These are phyloP conservation scores for Penicillium expansum DNA, from an alignment of 2,329 filamentous ascomycete species.

Conservation along the genomic window DNA sequence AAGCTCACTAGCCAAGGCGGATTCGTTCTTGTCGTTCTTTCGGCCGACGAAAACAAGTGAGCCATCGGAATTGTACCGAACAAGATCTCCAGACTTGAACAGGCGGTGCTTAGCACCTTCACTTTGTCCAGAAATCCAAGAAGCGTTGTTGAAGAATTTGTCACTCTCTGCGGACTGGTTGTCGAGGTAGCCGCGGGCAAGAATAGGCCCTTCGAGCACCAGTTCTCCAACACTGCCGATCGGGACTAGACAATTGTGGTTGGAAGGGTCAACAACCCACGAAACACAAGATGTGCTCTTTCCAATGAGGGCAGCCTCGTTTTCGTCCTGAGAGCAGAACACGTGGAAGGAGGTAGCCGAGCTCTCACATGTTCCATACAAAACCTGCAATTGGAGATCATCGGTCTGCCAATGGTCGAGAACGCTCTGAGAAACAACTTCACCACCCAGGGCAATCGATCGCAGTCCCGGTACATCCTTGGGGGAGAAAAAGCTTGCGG, in stretches of 20 bases:
- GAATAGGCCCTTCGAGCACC: conserved; percentile 43
- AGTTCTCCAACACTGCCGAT: conserved; percentile 34
- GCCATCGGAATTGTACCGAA: conserved; percentile 39
- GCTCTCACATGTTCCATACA: conserved; percentile 28
- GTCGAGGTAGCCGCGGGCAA: conserved; percentile 58
- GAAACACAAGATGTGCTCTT: conserved; percentile 23
- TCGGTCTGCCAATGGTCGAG: conserved; percentile 17
- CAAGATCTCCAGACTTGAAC: conserved; percentile 42
- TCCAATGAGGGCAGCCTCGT: conserved; percentile 21
- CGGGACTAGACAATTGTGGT: conserved; percentile 31
- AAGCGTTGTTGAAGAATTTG: conserved; percentile 51
- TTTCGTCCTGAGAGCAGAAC: background rate
- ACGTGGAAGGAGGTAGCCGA: conserved; percentile 27
- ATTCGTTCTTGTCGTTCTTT: conserved; percentile 19
- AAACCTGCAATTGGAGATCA: conserved; percentile 19
- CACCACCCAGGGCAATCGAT: conserved; percentile 24
- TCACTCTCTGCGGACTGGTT: conserved; percentile 48
- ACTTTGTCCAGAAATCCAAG: conserved; percentile 27
- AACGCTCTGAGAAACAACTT: conserved; percentile 3
- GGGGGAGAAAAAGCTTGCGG: conserved; percentile 23
- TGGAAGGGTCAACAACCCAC: conserved; percentile 36
- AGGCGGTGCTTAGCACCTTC: conserved; percentile 7
- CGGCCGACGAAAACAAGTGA: conserved; percentile 34
- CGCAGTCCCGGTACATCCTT: conserved; percentile 30
- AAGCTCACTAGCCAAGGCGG: background rate